Evolutionary conservation across 164 flowering plant species (phyloP).

Genomic region (Chloranthus sessilifolius): DNA sequence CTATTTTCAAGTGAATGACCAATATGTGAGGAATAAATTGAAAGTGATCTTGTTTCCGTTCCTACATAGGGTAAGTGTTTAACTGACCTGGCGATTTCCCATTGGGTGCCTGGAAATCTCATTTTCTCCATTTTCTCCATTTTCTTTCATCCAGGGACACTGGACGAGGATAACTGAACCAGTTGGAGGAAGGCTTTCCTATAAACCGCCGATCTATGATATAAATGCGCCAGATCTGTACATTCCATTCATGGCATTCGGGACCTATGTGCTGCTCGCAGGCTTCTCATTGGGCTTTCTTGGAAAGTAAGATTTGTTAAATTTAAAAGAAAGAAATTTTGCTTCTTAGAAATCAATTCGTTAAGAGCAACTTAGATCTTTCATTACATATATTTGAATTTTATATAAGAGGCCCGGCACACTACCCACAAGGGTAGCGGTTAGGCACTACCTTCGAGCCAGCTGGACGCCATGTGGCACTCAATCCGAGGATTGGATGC

Average conservation of each 20-base stretch:
- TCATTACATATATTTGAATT: too few species aligned
- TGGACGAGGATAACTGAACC: conserved; percentile 65
- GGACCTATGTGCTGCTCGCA: conserved; percentile 52
- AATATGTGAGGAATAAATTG: conserved; percentile 73
- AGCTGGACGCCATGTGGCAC: too few species aligned
- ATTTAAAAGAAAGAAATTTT: too few species aligned
- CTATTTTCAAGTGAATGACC: conserved; percentile 78
- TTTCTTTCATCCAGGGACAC: conserved; percentile 33
- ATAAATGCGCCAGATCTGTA: conserved; percentile 63
- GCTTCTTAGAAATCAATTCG: too few species aligned
- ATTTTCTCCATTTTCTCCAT: too few species aligned
- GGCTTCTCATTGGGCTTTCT: conserved; percentile 45
- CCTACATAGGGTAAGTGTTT: conserved; percentile 53
- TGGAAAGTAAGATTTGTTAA: conserved; percentile 45
- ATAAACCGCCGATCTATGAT: conserved; percentile 59
- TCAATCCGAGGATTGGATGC: too few species aligned
- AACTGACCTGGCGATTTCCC: too few species aligned
- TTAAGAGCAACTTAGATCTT: too few species aligned
- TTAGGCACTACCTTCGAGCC: too few species aligned
- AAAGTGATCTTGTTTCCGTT: conserved; percentile 69
- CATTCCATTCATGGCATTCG: conserved; percentile 62
- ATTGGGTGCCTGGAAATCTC: too few species aligned
- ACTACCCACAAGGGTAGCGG: too few species aligned
- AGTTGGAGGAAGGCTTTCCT: conserved; percentile 56
- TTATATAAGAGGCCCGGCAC: too few species aligned